Evolutionary conservation across 2,329 filamentous ascomycete species (phyloP), one percentile per base, ranked within the genome.

Genomic region (Neonectria faginata): DNA sequence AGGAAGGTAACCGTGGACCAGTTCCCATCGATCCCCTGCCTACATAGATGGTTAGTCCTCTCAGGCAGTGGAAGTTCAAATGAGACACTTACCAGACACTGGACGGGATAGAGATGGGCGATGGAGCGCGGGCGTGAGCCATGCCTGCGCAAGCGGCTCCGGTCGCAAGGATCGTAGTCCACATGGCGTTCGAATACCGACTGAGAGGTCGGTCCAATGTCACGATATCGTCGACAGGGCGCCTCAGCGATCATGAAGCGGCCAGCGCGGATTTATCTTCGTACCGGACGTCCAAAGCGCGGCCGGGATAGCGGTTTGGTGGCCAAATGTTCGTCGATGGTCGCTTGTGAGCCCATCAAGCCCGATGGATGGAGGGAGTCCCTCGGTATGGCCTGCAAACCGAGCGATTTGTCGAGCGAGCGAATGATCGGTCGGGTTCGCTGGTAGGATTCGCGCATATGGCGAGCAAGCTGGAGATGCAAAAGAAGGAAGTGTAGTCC

Each of bases 1-100:
- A 70, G 64, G 51, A 94, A 81, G 12, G 82, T 83, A 68, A 92
- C 88, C 7, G 90, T 87, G 16, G 91, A 93, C 92, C 92, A 94
- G 67, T 84, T 84, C 10, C 91, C 91, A 74, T 92, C 90, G 68
- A 86, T 83, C 52, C 89, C 89, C 66, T 86, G 84, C 87, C 87
- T 89, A 59, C 41, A 44, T 36, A 12, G 27, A 42, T 12, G 12
- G 20, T 75, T 65, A 74, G 64, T 39, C 16, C 5, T 36, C n/a
- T n/a, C 2, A 31, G 22, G 5, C 5, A 7, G 39, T 7, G 22
- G 31, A 12, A 22, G 10, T 56, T 1, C 18, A 14, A 25, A 16
- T 22, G 11, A 29, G 42, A 11, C 22, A 67, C 70, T 53, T 67
- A 64, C 73, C 73, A 75, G 57, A 54, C 53, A 14, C 71, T 67